A percentile compares a stretch with the other conserved stretches of the same genome.
These are phyloP conservation scores for Chlorella sp. DNA, from an alignment of 139 green algal species.

Conservation along the genomic window DNA sequence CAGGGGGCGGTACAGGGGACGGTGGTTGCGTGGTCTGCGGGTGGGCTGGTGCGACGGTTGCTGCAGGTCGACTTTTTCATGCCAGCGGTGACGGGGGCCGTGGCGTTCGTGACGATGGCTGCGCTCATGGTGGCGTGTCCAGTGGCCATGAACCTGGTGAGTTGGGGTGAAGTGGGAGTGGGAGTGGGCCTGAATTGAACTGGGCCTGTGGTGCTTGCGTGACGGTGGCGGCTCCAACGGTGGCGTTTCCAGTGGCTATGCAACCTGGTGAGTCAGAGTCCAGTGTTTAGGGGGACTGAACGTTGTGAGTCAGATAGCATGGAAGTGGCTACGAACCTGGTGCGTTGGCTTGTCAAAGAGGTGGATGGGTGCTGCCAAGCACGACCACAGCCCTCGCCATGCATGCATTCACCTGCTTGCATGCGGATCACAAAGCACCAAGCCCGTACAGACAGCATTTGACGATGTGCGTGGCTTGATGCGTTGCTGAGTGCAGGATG, in stretches of 20 bases:
- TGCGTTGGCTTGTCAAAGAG: neutral
- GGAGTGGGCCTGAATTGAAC: no score
- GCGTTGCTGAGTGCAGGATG: no score
- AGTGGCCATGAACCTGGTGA: conserved; percentile 2
- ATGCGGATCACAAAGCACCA: no score
- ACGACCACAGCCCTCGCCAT: neutral
- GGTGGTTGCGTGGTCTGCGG: no score
- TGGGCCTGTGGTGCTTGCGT: no score
- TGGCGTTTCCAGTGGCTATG: neutral
- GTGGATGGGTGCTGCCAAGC: neutral
- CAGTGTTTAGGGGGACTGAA: neutral
- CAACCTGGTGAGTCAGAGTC: no score
- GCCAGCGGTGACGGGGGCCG: neutral
- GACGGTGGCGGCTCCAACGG: neutral
- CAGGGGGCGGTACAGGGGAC: no score
- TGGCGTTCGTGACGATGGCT: conserved; percentile 2
- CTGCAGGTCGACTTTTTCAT: no score
- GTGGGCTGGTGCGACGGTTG: no score
- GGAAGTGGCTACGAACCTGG: neutral
- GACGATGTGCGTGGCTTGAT: no score
- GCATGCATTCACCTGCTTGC: neutral
- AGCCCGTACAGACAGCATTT: no score
- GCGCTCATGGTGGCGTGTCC: neutral
- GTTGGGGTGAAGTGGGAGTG: neutral
- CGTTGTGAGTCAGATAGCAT: neutral